Conservation (phyloP, 192 early-diverging fungal genomes). For the Lobosporangium transversale region DNA sequence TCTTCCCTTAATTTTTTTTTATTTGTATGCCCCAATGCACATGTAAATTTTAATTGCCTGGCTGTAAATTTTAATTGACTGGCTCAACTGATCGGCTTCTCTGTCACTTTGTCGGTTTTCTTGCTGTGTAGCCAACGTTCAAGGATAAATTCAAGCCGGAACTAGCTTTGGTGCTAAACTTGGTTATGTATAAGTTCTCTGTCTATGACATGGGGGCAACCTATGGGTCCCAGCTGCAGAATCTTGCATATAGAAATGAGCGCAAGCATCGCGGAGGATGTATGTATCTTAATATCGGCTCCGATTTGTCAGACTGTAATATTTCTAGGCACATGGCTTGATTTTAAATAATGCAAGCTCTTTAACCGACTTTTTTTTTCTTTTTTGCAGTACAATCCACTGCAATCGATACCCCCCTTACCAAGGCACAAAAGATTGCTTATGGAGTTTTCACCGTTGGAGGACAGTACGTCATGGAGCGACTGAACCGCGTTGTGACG, state of each 20-base stretch:
- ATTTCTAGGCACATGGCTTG: too few species aligned
- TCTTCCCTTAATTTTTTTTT: neutral
- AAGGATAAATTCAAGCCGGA: slow-evolving; percentile 78
- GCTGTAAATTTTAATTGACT: neutral
- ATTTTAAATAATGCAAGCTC: neutral
- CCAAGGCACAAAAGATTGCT: slow-evolving; percentile 64
- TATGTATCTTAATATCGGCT: slow-evolving; percentile 35
- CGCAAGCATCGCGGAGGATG: slow-evolving; percentile 62
- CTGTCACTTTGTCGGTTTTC: too few species aligned
- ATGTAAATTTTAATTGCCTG: neutral
- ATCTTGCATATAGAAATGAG: slow-evolving; percentile 84
- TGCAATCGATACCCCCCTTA: slow-evolving; percentile 66
- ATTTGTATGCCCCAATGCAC: neutral
- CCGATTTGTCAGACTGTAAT: slow-evolving; percentile 2
- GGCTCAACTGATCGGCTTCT: neutral
- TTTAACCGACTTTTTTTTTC: slow-evolving; percentile 1
- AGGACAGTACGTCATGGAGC: slow-evolving; percentile 76
- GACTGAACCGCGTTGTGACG: slow-evolving; percentile 68
- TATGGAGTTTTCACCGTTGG: slow-evolving; percentile 76
- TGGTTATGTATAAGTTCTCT: slow-evolving; percentile 79
- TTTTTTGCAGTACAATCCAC: slow-evolving; percentile 62
- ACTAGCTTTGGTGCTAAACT: slow-evolving; percentile 70
- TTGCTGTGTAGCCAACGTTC: slow-evolving; percentile 55
- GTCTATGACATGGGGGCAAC: slow-evolving; percentile 79
- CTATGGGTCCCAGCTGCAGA: slow-evolving; percentile 86